phyloP scores from a whole-genome alignment of 176 grass and related monocot species.

The Microstegium vimineum region DNA sequence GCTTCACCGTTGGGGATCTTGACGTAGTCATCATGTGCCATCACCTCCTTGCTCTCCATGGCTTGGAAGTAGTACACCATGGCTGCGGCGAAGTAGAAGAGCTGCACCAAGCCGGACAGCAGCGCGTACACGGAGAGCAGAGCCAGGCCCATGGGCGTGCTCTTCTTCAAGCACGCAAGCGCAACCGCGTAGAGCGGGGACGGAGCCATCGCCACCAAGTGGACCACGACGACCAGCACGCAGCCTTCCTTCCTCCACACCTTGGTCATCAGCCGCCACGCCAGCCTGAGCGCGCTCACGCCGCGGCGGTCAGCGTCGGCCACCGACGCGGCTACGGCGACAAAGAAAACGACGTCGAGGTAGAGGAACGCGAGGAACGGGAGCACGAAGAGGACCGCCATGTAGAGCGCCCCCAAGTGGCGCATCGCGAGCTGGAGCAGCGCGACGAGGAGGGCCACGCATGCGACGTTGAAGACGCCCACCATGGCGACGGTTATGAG shows the following conservation, averaged over 20 bases:
- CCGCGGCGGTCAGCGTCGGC: neutral
- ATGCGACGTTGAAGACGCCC: neutral
- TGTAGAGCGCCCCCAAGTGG: neutral
- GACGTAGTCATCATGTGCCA: neutral
- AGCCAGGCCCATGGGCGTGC: neutral
- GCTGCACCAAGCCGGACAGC: neutral
- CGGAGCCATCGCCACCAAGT: neutral
- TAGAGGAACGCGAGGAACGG: neutral
- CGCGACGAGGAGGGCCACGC: neutral
- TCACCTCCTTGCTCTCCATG: neutral
- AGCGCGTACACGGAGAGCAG: conserved; percentile 5
- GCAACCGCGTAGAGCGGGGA: neutral
- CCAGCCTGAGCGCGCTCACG: conserved; percentile 1
- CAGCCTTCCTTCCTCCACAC: conserved; percentile 12
- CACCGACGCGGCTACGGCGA: conserved; percentile 19
- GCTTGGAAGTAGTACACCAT: conserved; percentile 34
- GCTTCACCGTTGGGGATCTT: conserved; percentile 16
- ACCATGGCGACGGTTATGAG: conserved; percentile 16
- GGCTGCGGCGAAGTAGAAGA: neutral
- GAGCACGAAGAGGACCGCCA: neutral
- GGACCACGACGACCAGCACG: neutral
- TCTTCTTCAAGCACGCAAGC: neutral
- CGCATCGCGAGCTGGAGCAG: neutral
- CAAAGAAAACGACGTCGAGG: neutral
- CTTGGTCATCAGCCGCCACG: conserved; percentile 31